Conservation (phyloP, 192 early-diverging fungal genomes). For the Coemansia asiatica region DNA sequence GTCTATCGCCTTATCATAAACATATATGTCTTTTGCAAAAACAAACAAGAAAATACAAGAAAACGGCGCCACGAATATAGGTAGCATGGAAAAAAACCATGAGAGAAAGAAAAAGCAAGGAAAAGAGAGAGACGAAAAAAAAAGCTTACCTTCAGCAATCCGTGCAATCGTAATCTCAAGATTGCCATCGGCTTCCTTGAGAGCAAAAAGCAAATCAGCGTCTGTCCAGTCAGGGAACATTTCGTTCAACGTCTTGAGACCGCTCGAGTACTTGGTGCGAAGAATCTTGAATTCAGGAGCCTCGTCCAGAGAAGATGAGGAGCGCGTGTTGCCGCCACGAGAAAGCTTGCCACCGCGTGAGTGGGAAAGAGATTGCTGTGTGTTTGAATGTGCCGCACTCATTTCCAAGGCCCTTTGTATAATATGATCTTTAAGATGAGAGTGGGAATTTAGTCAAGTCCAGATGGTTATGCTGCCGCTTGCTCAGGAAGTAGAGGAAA, state of each 20-base stretch:
- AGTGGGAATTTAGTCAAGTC: conserved; percentile 9
- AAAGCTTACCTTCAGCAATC: conserved; percentile 76
- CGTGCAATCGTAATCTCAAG: conserved; percentile 74
- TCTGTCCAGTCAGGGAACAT: conserved; percentile 84
- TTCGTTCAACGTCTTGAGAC: conserved; percentile 65
- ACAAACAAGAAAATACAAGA: not conserved
- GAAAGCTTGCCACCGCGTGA: conserved; percentile 37
- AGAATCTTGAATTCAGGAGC: conserved; percentile 64
- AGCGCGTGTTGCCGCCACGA: conserved; percentile 31
- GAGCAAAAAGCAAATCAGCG: conserved; percentile 78
- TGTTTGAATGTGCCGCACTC: conserved; percentile 53
- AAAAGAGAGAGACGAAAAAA: conserved; percentile 6
- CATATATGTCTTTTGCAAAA: not conserved
- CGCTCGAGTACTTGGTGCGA: conserved; percentile 60
- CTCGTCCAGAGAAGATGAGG: conserved; percentile 23
- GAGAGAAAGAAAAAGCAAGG: not conserved
- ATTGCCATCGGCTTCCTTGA: conserved; percentile 87
- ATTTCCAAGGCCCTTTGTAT: conserved; percentile 42
- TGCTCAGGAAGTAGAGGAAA: conserved; percentile 6
- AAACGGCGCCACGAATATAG: not conserved
- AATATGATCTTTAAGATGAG: conserved; percentile 20
- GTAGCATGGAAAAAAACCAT: not conserved
- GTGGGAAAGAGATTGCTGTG: conserved; percentile 34
- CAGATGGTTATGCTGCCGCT: conserved; percentile 24
- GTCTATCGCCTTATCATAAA: too few relatives aligned